Evolutionary conservation across 2,329 filamentous ascomycete genomes (phyloP), one percentile per base, ranked within the genome.

Genomic region (Biscogniauxia marginata): DNA sequence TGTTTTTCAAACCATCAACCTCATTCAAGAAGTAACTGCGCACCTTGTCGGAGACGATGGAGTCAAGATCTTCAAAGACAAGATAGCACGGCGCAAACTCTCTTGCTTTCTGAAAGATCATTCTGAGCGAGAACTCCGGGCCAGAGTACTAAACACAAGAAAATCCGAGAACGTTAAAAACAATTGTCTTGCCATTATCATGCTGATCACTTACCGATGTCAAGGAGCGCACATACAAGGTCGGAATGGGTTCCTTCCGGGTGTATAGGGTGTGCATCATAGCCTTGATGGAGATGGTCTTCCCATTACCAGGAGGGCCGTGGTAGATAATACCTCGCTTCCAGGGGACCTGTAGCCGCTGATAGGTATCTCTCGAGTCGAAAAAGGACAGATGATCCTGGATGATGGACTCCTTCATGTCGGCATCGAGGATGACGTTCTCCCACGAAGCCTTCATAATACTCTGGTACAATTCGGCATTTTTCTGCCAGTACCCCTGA

Each of bases 1-100:
- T 90, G 60, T 78, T 81, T 63, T 84, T 82, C 9, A 90, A 80
- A 0, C 87, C 87, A 59, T 90, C 87, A 3, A 90, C 83, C 70
- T 90, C 86, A 67, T 90, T 90, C 49, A 90, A 76, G 72, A 90
- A 90, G 74, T 88, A 90, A 52, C 80, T 84, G 23, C 87, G 78
- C 13, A 87, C 83, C 1, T 67, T 61, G 53, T 86, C 81, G 9
- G 77, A 79, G 46, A 90, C 81, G 30, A 90, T 79, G 7, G 82
- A 85, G 67, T 90, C 88, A 4, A 90, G 78, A 60, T 90, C 88
- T 68, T 90, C 88, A 56, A 90, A 87, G 44, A 90, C 83, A 3
- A 90, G 79, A 58, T 88, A 82, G 72, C 86, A 90, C 0, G 87
- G 87, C 0, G 87, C 84, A 58, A 81, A 79, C 60, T 81, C 75